Evolutionary conservation across 202 grass and related monocot species (phyloP), one percentile per base, ranked within the genome.

Genomic region (Dendrocalamus latiflorus): DNA sequence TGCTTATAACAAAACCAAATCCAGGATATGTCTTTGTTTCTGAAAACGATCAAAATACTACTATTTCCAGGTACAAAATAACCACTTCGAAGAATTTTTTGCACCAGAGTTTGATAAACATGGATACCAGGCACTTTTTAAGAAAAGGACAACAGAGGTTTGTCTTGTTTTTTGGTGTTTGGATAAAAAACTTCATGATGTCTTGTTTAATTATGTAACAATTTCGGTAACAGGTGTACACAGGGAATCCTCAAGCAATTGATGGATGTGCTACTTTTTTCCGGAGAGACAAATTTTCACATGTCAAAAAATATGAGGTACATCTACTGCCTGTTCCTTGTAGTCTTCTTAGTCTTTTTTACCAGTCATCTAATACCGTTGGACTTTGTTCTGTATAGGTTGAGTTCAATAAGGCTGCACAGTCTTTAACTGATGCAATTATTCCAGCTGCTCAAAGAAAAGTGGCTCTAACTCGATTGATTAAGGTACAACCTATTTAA

Each of bases 241-340:
- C 59, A 42, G 91, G 94, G 80, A 91, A 86, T 60, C 83, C 82
- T 74, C 78, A 90, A 72, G 58, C 78, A 41, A 85, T 93, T 75
- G 91, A 97, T 86, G 94, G 94, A 22, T 97, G 94, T 80, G 94
- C 94, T 74, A 97, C 91, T 67, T 97, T 97, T 88, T 97, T 97
- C 66, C 91, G 94, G 44, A 88, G 87, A 79, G 94, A 97, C 65
- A 84, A 73, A 54, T 97, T 97, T 89, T 93, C 89, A 3, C 91
- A 93, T 88, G 94, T 97, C 14, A 97, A 97, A 85, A 97, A 97
- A 88, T 97, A 97, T 51, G 94, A 97, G 91, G 94, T 84, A 81
- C 45, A 43, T 25, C 65, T 79, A 69, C 51, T 81, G 55, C 16
- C 72, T 47, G 68, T 79, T 54, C 80, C 39, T 42, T 84, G 63